Base-by-base conservation (phyloP, 208 protist species). In the Acanthamoeba triangularis region DNA sequence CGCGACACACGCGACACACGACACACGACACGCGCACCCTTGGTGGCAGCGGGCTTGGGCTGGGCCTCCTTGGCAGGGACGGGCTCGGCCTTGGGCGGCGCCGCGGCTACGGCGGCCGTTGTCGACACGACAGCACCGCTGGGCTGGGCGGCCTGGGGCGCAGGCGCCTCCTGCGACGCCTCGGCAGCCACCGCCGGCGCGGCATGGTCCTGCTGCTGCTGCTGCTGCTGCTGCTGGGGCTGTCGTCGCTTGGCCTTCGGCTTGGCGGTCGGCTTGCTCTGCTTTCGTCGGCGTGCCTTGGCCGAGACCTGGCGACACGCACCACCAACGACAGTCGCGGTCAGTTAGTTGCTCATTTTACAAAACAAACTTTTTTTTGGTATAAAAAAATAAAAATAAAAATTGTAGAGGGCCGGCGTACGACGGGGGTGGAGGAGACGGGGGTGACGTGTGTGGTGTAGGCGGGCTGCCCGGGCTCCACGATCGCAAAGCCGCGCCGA, bases 401-500 rank as follows among this genome's bases (percentile, higher is more conserved):
- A 30, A 20, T 4, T 10, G 63, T 69, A 14, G 14, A 30, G 20
- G 10, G 25, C 1, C 59, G 1, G 25, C 20, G 13, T 80, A 80
- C 72, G 35, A 35, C 49, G 41, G 72, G 14, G 5, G 30, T 18
- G 11, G 63, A 72, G 63, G 63, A 72, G 72, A 25, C 41, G 37
- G 72, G 10, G 37, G 37, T 11, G 30, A 6, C 14, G 20, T 33
- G 5, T 7, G 72, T 25, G 41, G 47, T 13, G 72, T 80, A 80
- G 72, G 72, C 72, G 37, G 30, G 37, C 41, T 80, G 72, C 18
- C 72, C 72, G 18, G 72, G 72, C 72, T 80, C 72, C 72, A 80
- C 20, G 30, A 80, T 80, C 0, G 1, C 30, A 18, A 80, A 80
- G 10, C 72, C 72, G 35, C n/a, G 35, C 14, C 10, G 47, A 11